Percentiles rank a stretch among this genome's conserved stretches.
phyloP scores from a whole-genome alignment of 1,284 basidiomycete genomes.

The Boletellus deceptivus region DNA sequence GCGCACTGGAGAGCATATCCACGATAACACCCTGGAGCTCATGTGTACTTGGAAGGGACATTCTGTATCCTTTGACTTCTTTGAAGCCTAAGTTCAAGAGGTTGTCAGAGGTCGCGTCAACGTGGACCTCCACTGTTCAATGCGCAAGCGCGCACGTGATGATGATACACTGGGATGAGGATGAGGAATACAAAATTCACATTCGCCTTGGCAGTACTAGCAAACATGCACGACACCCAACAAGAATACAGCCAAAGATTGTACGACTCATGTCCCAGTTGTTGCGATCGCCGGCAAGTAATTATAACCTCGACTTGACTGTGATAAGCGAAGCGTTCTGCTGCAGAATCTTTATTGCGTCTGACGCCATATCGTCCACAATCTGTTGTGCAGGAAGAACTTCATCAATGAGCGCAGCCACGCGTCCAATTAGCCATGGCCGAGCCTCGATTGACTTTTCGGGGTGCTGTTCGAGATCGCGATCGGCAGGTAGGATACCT shows the following conservation, averaged over 20 bases:
- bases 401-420: constrained; percentile 73
- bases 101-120: background rate
- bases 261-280: background rate
- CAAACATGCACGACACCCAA: background rate
- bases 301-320: constrained; percentile 42
- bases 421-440: constrained; percentile 78
- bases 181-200: too few species aligned
- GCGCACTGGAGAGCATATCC: constrained; percentile 30
- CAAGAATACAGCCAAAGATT: background rate
- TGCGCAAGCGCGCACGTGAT: background rate
- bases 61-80: background rate
- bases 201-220: too few species aligned
- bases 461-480: constrained; percentile 73
- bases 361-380: constrained; percentile 75
- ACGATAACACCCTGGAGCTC: constrained; percentile 24
- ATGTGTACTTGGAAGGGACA: constrained; percentile 15
- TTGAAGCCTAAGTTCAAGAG: too few species aligned
- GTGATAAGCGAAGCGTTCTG: constrained; percentile 39
- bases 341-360: constrained; percentile 54
- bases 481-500: constrained; percentile 72
- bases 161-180: too few species aligned
- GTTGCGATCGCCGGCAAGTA: background rate
- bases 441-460: constrained; percentile 60
- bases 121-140: too few species aligned
- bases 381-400: constrained; percentile 78